These are phyloP conservation scores for Alloteropsis semialata DNA, from an alignment of 176 grass and related monocot species.

Conservation along the genomic window DNA sequence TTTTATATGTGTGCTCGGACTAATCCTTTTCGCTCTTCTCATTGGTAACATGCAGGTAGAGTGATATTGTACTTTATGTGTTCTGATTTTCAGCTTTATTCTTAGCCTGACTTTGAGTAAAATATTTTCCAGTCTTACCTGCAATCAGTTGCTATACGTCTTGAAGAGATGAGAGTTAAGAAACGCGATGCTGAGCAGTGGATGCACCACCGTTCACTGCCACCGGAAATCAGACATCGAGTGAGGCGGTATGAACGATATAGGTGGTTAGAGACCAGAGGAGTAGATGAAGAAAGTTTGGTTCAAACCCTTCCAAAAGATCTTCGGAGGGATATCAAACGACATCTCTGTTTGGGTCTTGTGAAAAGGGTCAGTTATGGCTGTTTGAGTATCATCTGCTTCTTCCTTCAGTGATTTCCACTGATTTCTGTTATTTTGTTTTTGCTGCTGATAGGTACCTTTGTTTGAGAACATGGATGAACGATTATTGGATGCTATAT, in stretches of 20 bases:
- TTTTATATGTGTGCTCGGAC: slow-evolving; percentile 77
- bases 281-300: slow-evolving; percentile 95
- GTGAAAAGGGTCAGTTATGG: slow-evolving; percentile 64
- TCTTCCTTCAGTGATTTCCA: neutral
- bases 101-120: slow-evolving; percentile 12
- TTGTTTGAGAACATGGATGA: slow-evolving; percentile 94
- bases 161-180: slow-evolving; percentile 98
- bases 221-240: slow-evolving; percentile 65
- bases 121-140: slow-evolving; percentile 69
- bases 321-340: slow-evolving; percentile 92
- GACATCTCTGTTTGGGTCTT: slow-evolving; percentile 89
- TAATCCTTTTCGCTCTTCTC: slow-evolving; percentile 88
- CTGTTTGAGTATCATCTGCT: neutral
- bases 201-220: slow-evolving; percentile 91
- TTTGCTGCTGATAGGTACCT: slow-evolving; percentile 57
- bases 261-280: slow-evolving; percentile 88
- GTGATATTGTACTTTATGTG: neutral
- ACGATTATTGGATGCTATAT: slow-evolving; percentile 81
- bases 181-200: slow-evolving; percentile 91
- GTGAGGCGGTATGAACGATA: slow-evolving; percentile 89
- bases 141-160: slow-evolving; percentile 79
- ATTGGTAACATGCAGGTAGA: slow-evolving; percentile 99
- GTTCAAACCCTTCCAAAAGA: slow-evolving; percentile 95
- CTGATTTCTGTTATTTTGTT: neutral
- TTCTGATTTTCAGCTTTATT: neutral